A percentile compares a stretch with the other conserved stretches of the same genome.
phyloP scores from a whole-genome alignment of 192 early-diverging fungal genomes.

The Backusella macrospora region DNA sequence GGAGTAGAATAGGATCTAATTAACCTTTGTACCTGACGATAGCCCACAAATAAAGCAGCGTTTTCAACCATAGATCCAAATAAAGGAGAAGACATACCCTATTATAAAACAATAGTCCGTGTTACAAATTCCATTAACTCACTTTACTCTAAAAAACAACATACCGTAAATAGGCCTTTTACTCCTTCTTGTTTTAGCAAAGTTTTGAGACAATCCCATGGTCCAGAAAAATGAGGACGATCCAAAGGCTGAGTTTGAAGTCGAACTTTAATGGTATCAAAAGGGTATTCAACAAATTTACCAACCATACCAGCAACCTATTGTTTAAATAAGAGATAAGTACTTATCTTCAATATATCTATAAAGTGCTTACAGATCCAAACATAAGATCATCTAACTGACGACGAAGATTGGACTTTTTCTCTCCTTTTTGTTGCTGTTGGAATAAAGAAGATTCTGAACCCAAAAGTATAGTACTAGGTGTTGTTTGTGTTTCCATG shows the following conservation, averaged over 20 bases:
- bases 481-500: constrained; percentile 5
- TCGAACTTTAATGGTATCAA: constrained; percentile 94
- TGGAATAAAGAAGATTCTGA: background rate
- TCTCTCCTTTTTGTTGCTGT: background rate
- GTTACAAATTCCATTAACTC: background rate
- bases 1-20: constrained; percentile 57
- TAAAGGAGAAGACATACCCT: constrained; percentile 90
- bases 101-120: background rate
- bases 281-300: constrained; percentile 96
- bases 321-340: background rate
- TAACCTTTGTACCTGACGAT: constrained; percentile 78
- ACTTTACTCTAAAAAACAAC: background rate
- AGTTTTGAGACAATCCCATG: constrained; percentile 78
- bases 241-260: constrained; percentile 83
- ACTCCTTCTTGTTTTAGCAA: constrained; percentile 81
- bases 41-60: constrained; percentile 87
- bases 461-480: background rate
- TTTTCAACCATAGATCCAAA: constrained; percentile 96
- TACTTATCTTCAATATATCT: background rate
- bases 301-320: constrained; percentile 88
- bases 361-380: constrained; percentile 31
- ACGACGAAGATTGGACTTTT: constrained; percentile 24
- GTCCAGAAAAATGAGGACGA: constrained; percentile 68
- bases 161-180: constrained; percentile 86
- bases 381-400: constrained; percentile 38